Evolutionary conservation across 768 basidiomycete genomes (phyloP).

Genomic region (Galerina marginata): DNA sequence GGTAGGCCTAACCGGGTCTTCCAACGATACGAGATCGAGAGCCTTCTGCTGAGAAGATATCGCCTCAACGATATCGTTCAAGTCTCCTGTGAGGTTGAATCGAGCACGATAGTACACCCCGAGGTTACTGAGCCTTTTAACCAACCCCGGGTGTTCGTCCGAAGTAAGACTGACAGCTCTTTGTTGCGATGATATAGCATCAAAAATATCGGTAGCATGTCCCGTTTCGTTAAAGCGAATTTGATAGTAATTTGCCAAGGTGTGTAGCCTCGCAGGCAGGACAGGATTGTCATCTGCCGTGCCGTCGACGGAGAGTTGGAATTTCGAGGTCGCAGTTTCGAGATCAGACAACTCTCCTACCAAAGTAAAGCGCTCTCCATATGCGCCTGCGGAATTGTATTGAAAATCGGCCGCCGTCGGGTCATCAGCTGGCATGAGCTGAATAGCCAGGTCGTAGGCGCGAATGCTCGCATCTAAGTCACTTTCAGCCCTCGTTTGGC

Average conservation of each 20-base stretch:
- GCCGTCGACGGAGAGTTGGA: not conserved
- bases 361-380: not conserved
- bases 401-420: not conserved
- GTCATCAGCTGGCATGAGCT: not conserved
- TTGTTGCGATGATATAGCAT: not conserved
- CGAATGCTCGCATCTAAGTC: not conserved
- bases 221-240: not conserved
- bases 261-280: not conserved
- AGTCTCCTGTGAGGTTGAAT: not conserved
- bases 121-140: not conserved
- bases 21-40: not conserved
- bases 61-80: constrained; percentile 2
- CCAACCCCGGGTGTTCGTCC: not conserved
- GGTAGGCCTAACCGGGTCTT: not conserved
- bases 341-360: not conserved
- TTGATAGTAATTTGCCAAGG: not conserved
- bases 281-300: not conserved
- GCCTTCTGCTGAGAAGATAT: constrained; percentile 3
- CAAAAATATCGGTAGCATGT: not conserved
- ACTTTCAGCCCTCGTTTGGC: not conserved
- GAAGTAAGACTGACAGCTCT: not conserved
- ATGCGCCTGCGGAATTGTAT: not conserved
- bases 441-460: not conserved
- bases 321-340: not conserved
- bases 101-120: not conserved